These are phyloP conservation scores for Sorghum bicolor DNA, from an alignment of 176 grass and related monocot species.

Conservation along the genomic window DNA sequence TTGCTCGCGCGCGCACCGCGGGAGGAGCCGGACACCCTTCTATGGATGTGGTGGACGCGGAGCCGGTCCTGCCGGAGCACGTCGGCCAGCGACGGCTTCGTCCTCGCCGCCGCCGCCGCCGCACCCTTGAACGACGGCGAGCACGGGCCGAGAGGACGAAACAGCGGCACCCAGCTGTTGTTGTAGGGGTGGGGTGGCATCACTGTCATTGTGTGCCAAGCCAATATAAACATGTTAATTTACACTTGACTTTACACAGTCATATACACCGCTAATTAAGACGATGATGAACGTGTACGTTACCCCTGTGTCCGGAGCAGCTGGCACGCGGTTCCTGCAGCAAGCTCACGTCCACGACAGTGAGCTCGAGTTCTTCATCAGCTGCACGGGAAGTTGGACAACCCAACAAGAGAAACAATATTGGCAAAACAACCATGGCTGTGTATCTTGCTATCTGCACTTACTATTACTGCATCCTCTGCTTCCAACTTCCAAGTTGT, in stretches of 20 bases:
- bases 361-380: neutral
- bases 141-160: conserved; percentile 9
- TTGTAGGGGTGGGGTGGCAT: neutral
- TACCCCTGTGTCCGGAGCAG: conserved; percentile 15
- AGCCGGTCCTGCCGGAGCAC: neutral
- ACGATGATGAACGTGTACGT: neutral
- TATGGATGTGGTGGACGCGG: neutral
- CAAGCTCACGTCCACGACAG: neutral
- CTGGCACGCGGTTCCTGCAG: neutral
- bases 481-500: neutral
- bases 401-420: neutral
- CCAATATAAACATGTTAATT: neutral
- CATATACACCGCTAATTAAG: neutral
- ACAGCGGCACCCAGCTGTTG: conserved; percentile 12
- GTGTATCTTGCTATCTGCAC: neutral
- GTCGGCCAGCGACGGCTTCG: neutral
- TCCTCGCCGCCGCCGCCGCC: too few species aligned
- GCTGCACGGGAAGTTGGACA: neutral
- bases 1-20: neutral
- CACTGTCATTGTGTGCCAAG: neutral
- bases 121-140: neutral
- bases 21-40: neutral
- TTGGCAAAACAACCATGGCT: neutral
- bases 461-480: neutral
- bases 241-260: neutral